A percentile compares a stretch with the other conserved stretches of the same genome.
Conservation (phyloP, 768 basidiomycete genomes). For the Mrakia gelida region DNA sequence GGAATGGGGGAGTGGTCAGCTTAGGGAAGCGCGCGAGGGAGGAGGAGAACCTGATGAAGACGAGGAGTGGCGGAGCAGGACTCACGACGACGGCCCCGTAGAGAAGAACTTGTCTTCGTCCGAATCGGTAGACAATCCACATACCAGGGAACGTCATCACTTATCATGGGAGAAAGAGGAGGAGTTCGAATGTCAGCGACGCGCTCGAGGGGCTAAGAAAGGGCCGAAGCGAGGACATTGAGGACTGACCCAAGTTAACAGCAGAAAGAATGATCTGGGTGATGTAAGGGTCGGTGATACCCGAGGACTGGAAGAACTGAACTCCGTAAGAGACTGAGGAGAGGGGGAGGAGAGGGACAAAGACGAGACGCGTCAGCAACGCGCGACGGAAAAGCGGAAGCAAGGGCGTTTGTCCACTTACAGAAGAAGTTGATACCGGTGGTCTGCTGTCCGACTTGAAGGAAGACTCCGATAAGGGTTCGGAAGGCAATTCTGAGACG, state of each 20-base stretch:
- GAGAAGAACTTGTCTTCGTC: conserved; percentile 30
- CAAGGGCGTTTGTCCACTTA: not conserved
- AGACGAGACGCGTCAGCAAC: no score
- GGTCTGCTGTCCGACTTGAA: conserved; percentile 31
- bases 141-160: conserved; percentile 29
- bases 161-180: not conserved
- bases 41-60: no score
- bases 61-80: no score
- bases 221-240: no score
- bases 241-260: conserved; percentile 31
- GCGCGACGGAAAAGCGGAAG: not conserved
- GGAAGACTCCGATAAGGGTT: conserved; percentile 25
- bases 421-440: conserved; percentile 18
- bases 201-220: no score
- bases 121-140: conserved; percentile 31
- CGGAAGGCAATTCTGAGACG: conserved; percentile 27
- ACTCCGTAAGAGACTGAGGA: conserved; percentile 34
- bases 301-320: conserved; percentile 40
- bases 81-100: conserved; percentile 19
- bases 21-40: no score
- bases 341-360: conserved; percentile 6
- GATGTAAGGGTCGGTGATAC: conserved; percentile 42
- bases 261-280: conserved; percentile 28
- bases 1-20: no score
- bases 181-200: not conserved